Conservation (phyloP, 2,329 filamentous ascomycete genomes). For the Fusarium succisae region DNA sequence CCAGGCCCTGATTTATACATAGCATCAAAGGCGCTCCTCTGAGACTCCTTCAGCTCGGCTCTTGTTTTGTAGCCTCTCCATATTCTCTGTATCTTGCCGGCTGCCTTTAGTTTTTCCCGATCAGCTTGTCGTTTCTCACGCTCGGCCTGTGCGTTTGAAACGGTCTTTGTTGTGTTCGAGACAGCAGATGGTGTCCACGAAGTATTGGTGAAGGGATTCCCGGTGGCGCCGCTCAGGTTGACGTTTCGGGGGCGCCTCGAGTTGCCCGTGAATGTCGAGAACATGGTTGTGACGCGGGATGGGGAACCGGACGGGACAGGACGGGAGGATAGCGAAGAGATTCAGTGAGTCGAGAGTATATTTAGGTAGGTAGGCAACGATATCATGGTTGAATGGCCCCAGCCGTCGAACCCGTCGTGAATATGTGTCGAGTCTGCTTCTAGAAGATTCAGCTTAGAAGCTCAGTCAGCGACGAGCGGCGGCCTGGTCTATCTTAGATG, state of each 20-base stretch:
- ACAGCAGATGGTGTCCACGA: constrained; percentile 65
- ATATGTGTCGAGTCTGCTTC: constrained; percentile 23
- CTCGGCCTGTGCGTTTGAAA: constrained; percentile 88
- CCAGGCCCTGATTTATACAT: constrained; percentile 55
- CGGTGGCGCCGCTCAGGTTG: constrained; percentile 86
- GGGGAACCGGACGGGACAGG: constrained; percentile 1
- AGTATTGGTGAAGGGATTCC: constrained; percentile 79
- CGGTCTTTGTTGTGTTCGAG: constrained; percentile 76
- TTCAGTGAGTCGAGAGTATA: constrained; percentile 7
- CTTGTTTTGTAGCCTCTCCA: constrained; percentile 83
- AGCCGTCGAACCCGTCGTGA: constrained; percentile 2
- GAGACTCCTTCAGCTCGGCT: constrained; percentile 63
- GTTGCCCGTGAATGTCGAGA: constrained; percentile 89
- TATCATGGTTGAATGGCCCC: constrained; percentile 23
- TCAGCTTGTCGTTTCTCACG: constrained; percentile 83
- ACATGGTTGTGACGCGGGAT: constrained; percentile 66
- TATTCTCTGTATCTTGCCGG: constrained; percentile 76
- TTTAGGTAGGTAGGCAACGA: constrained; percentile 1
- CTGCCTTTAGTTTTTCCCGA: constrained; percentile 78
- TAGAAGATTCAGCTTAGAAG: constrained; percentile 41
- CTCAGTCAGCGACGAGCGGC: constrained; percentile 39
- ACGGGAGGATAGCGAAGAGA: not conserved
- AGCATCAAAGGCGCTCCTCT: constrained; percentile 71
- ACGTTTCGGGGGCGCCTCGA: constrained; percentile 89
- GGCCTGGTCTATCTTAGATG: constrained; percentile 17